phyloP scores from a whole-genome alignment of 345 rosid species.

The Citrus inodora region DNA sequence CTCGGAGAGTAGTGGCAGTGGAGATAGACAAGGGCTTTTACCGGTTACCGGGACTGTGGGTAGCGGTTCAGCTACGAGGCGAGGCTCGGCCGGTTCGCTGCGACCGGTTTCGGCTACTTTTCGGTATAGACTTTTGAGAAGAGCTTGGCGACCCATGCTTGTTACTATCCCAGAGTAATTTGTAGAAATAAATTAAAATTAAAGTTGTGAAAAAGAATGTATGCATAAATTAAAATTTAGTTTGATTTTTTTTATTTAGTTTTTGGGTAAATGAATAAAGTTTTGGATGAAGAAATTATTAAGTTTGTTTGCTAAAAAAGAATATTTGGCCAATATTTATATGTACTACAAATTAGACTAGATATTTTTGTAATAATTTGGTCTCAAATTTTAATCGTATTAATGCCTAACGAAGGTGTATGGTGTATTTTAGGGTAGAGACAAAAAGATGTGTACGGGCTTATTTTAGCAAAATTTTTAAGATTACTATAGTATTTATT shows the following conservation, averaged over 20 bases:
- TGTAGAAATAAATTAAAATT: not conserved
- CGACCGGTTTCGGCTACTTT: conserved; percentile 50
- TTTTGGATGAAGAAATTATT: not conserved
- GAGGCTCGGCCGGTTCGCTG: conserved; percentile 39
- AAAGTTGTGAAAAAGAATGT: conserved; percentile 6
- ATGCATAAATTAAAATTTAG: conserved; percentile 5
- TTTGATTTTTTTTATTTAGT: not conserved
- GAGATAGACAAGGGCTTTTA: conserved; percentile 32
- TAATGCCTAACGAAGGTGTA: too few relatives aligned
- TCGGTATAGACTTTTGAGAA: conserved; percentile 62
- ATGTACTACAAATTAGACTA: too few relatives aligned
- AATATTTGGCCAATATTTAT: too few relatives aligned
- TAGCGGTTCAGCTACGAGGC: conserved; percentile 23
- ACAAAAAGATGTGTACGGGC: too few relatives aligned
- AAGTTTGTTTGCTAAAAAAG: not conserved
- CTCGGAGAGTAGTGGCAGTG: conserved; percentile 16
- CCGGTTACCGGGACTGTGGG: conserved; percentile 20
- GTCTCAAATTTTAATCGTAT: too few relatives aligned
- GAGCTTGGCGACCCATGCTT: conserved; percentile 88
- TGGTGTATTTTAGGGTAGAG: too few relatives aligned
- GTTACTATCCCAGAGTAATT: conserved; percentile 73
- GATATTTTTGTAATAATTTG: too few relatives aligned
- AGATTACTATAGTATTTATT: too few relatives aligned
- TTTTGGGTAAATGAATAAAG: not conserved
- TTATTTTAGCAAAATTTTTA: too few relatives aligned